Base-by-base conservation (phyloP, 2,329 filamentous ascomycete genomes). In the Plenodomus biglobosus region DNA sequence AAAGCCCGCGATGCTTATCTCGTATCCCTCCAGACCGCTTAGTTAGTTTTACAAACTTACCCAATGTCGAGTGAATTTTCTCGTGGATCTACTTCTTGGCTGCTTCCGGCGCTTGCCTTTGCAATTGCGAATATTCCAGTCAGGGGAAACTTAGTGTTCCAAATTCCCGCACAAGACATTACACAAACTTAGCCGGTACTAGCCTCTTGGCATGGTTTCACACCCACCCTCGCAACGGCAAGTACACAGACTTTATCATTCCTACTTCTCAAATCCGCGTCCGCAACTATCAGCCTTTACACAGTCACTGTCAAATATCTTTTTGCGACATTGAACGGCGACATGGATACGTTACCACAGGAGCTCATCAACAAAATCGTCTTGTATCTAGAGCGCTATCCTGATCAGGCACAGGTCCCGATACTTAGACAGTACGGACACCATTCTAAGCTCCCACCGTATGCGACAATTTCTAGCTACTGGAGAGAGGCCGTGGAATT, bases 401-500 rank as follows among this genome's bases (percentile, higher is more conserved):
- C 41, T 2, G 8, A 21, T 21, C 41, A 38, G 34, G 16, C 21
- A 3, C 35, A 37, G 13, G 13, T 18, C 4, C 16, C 16, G 15
- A 37, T 18, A 5, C 4, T 20, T 18, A 4, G 18, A 17, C 35
- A 37, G 7, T 3, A 20, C 6, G 24, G 39, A n/a, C 8, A 41
- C 2, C 16, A 3, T 16, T 41, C 39, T 16, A 20, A 21, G 34
- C 32, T 42, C 19, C 38, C 45, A 15, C 20, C 22, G 19, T 42
- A 47, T 35, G 39, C 45, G 13, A 47, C 34, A 8, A 47, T 47
- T 19, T 47, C 45, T 39, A 38, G 22, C 13, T 18, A 21, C 16
- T 47, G 45, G 45, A 42, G 22, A 43, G 39, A 42, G 22, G 40
- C 40, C 39, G 39, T 47, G 16, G 45, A 47, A 20, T 39, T 38